phyloP scores from a whole-genome alignment of 352 stramenopile species.

The Phytopythium boreale region DNA sequence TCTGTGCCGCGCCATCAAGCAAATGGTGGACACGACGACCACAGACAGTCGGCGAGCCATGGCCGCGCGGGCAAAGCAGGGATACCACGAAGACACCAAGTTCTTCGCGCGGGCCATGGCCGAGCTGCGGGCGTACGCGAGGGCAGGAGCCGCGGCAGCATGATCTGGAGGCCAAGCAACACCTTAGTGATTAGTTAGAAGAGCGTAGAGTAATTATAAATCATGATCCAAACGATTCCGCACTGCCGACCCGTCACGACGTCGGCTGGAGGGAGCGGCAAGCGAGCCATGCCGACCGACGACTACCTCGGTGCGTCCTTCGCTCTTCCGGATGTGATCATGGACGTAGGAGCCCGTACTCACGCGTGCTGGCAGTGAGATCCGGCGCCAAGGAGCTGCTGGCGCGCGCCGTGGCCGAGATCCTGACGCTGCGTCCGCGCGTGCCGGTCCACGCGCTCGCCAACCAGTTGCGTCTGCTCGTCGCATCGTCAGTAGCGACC shows the following conservation, averaged over 20 bases:
- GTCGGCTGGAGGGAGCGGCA: background rate
- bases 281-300: background rate
- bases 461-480: slow-evolving; percentile 6
- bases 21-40: slow-evolving; percentile 24
- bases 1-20: slow-evolving; percentile 36
- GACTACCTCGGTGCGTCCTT: slow-evolving; percentile 4
- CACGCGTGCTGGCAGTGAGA: background rate
- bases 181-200: background rate
- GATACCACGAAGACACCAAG: slow-evolving; percentile 48
- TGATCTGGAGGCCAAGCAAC: background rate
- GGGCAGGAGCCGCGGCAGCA: slow-evolving; percentile 5
- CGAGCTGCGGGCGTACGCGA: slow-evolving; percentile 26
- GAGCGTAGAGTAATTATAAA: background rate
- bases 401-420: background rate
- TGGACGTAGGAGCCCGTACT: background rate
- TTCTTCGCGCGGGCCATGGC: slow-evolving; percentile 50
- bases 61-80: slow-evolving; percentile 26
- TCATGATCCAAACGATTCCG: background rate
- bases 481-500: background rate
- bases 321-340: background rate
- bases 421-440: slow-evolving; percentile 4
- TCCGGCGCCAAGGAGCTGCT: slow-evolving; percentile 7
- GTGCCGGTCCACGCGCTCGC: slow-evolving; percentile 5
- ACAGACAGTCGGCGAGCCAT: slow-evolving; percentile 23
- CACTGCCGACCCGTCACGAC: background rate